Base-by-base conservation (phyloP, 1,284 basidiomycete species). In the Limonomyces culmigenus region DNA sequence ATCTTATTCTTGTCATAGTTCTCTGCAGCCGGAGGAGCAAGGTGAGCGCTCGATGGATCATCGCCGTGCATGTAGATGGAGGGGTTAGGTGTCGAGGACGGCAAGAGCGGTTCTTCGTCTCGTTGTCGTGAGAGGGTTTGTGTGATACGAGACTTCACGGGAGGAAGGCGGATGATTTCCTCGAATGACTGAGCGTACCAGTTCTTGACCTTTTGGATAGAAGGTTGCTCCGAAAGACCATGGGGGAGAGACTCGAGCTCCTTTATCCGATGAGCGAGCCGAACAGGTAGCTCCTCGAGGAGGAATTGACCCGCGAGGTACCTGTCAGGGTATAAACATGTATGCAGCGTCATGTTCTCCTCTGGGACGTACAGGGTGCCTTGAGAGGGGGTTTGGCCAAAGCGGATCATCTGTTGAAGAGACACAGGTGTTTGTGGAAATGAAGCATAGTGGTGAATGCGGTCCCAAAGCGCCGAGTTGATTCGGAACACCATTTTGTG, bases 111-210 rank as follows among this genome's bases (percentile, higher is more conserved):
- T 27, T 62, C 62, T 13, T 64, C 30, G 6, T 32, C 30, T 16
- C 47, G 10, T 29, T 76, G 60, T 1, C 65, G 51, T 0, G 84
- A 69, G 3, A 93, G 63, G 12, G 62, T 55, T n/a, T 87, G 73
- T 33, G 74, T 65, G n/a, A n/a, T n/a, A n/a, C n/a, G n/a, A n/a
- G n/a, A n/a, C n/a, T n/a, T n/a, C n/a, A n/a, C n/a, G n/a, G n/a
- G n/a, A 0, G 87, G 85, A 48, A 92, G 91, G 34, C 62, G 67
- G 49, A 93, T 75, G 39, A 95, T 69, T 62, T 95, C 89, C 67
- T 97, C 86, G 50, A 98, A 98, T 13, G 87, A 92, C 62, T 98
- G 88, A 0, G 92, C 93, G 53, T 98, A 98, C 93, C 93, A 98
- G 51, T 95, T 80, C 63, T 93, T 93, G 44, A 98, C 93, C 51